These are phyloP conservation scores for Lonicera japonica DNA, from an alignment of 129 eudicot species.

Conservation along the genomic window DNA sequence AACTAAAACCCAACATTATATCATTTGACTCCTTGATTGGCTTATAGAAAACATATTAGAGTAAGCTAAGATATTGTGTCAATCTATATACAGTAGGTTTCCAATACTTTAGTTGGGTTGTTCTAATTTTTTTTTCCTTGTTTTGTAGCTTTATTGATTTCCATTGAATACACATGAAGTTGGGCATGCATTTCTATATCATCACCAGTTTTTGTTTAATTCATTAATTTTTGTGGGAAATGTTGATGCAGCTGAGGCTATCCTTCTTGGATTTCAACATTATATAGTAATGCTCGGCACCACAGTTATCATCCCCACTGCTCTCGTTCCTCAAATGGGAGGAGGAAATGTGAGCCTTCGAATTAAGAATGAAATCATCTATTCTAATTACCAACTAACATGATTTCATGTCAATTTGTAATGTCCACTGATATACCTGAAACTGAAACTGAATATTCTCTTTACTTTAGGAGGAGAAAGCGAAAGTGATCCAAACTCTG, in stretches of 20 bases:
- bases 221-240: slow-evolving; percentile 2
- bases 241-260: slow-evolving; percentile 55
- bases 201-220: neutral
- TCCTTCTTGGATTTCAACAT: slow-evolving; percentile 63
- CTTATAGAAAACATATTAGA: no score
- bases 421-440: neutral
- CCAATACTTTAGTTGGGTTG: neutral
- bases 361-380: neutral
- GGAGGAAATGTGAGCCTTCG: slow-evolving; percentile 55
- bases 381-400: neutral
- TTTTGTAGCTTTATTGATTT: neutral
- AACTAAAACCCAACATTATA: neutral
- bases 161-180: no score
- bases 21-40: neutral
- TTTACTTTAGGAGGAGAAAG: slow-evolving; percentile 51
- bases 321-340: slow-evolving; percentile 84
- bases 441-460: neutral
- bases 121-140: neutral
- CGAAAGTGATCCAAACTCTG: slow-evolving; percentile 60
- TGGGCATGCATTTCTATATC: no score
- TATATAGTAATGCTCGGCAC: slow-evolving; percentile 70
- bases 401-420: neutral
- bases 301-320: slow-evolving; percentile 51
- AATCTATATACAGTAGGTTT: no score
- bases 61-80: neutral